Base-by-base conservation (phyloP, 805 yeast species). In the Hanseniaspora pseudoguilliermondii region DNA sequence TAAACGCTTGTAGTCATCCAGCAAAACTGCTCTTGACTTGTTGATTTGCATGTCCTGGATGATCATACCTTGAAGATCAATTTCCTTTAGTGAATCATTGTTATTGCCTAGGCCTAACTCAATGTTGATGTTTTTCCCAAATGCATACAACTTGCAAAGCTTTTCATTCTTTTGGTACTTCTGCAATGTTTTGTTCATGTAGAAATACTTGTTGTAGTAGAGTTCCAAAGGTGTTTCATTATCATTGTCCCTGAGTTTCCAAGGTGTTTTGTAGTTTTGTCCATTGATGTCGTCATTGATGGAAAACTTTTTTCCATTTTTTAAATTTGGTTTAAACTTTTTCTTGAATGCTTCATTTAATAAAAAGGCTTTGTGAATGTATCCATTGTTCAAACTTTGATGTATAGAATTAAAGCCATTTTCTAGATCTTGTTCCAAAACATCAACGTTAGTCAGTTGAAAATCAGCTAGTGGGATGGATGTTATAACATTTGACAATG, bases 331-430 rank as follows among this genome's bases (percentile, higher is more conserved):
- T 27, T 23, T 36, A 11, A 29, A 7, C n/a, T 29, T 52, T 13
- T 54, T 59, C 54, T 63, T 66, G 66, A 68, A 66, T 16, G 54
- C 54, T 49, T 62, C 62, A 55, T 62, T 64, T n/a, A 67, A 50
- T 43, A 59, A 54, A 48, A 64, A 66, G 10, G 67, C 60, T 62
- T 72, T 62, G 55, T 64, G 54, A 58, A 65, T 47, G 62, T 66
- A 50, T 59, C 74, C 69, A 21, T 49, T 51, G 48, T 57, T 63
- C 39, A 68, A 69, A 4, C 88, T 79, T 58, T 81, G 77, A 66
- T 90, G 96, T 32, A 90, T 71, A 27, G 87, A 79, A 44, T 86
- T 84, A 84, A 95, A 89, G 1, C 87, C 84, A 64, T 79, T 86
- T 66, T 89, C 96, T 53, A 71, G 71, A 66, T 90, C 96, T 2